These are phyloP conservation scores for Athelia psychrophila DNA, from an alignment of 1,284 basidiomycete species.

Conservation along the genomic window DNA sequence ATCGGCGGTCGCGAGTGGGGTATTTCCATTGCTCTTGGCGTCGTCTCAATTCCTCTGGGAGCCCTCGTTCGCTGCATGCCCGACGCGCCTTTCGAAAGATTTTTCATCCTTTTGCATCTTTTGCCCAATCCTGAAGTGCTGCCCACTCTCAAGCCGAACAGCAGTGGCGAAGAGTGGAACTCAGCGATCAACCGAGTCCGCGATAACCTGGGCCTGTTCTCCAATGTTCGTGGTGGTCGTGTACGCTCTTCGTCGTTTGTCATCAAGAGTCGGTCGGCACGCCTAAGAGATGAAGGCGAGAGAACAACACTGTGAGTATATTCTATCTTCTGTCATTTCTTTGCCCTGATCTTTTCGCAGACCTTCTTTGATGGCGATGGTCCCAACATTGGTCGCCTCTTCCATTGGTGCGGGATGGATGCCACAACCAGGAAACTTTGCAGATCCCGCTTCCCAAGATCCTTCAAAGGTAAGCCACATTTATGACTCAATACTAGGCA, in stretches of 20 bases:
- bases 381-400: conserved; percentile 82
- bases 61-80: conserved; percentile 82
- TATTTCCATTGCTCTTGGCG: conserved; percentile 85
- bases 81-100: conserved; percentile 72
- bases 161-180: conserved; percentile 52
- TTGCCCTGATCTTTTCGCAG: conserved; percentile 29
- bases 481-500: background rate
- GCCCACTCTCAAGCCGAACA: conserved; percentile 61
- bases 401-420: conserved; percentile 82
- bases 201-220: conserved; percentile 82
- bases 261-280: conserved; percentile 67
- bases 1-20: conserved; percentile 89
- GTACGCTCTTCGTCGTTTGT: conserved; percentile 82
- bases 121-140: conserved; percentile 68
- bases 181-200: conserved; percentile 74
- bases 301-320: conserved; percentile 34
- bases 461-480: conserved; percentile 48
- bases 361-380: conserved; percentile 81
- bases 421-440: conserved; percentile 58
- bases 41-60: conserved; percentile 87
- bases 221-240: conserved; percentile 83
- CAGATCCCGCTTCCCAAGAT: conserved; percentile 73
- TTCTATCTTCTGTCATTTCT: conserved; percentile 8
- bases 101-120: conserved; percentile 67
- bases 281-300: conserved; percentile 47